phyloP scores from a whole-genome alignment of 768 basidiomycete genomes.

The Trametes elegans region DNA sequence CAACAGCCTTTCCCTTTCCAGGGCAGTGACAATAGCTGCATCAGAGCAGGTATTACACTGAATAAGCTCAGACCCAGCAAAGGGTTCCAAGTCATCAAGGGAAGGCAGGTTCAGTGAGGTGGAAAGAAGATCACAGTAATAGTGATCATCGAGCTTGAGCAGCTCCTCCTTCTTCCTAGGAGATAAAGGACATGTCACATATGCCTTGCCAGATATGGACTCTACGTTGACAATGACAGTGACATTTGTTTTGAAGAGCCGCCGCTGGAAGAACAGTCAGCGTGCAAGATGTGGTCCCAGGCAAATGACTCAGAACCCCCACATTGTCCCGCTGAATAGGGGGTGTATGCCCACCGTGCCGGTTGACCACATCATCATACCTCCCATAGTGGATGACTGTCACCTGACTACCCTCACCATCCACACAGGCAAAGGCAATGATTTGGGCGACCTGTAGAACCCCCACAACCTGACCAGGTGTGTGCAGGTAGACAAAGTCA shows the following conservation, averaged over 20 bases:
- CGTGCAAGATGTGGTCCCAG: too few relatives aligned
- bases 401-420: slow-evolving; percentile 26
- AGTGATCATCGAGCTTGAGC: slow-evolving; percentile 58
- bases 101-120: slow-evolving; percentile 3
- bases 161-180: slow-evolving; percentile 37
- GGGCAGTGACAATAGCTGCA: neutral
- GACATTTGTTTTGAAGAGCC: slow-evolving; percentile 41
- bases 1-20: slow-evolving; percentile 31
- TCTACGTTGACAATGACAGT: slow-evolving; percentile 29
- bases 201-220: slow-evolving; percentile 54
- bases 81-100: slow-evolving; percentile 13
- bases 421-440: slow-evolving; percentile 33
- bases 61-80: neutral
- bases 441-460: slow-evolving; percentile 60
- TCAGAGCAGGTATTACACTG: neutral
- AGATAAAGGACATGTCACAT: slow-evolving; percentile 40
- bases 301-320: neutral
- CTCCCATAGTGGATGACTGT: slow-evolving; percentile 46
- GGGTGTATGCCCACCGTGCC: neutral
- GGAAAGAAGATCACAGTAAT: slow-evolving; percentile 44
- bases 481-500: slow-evolving; percentile 61
- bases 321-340: slow-evolving; percentile 10
- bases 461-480: slow-evolving; percentile 24
- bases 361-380: slow-evolving; percentile 38
- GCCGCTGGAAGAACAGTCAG: slow-evolving; percentile 22